These are phyloP conservation scores for Alternaria arbusti DNA, from an alignment of 2,329 filamentous ascomycete genomes.

Conservation along the genomic window DNA sequence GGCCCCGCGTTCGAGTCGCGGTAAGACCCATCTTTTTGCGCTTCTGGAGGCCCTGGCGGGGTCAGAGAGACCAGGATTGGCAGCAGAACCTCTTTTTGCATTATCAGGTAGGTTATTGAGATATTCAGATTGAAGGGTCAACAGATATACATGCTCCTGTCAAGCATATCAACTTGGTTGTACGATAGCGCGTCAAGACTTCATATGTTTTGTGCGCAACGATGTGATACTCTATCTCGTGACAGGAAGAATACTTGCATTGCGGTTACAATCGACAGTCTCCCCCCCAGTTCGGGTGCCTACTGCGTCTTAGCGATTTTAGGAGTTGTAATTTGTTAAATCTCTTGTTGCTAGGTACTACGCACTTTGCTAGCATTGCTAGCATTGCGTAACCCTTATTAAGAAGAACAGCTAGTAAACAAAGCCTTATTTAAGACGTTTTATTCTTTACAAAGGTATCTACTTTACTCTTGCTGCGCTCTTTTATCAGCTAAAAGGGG, in stretches of 20 bases:
- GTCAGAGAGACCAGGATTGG: background rate
- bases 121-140: background rate
- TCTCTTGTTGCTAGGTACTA: no score
- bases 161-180: background rate
- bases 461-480: no score
- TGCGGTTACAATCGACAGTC: background rate
- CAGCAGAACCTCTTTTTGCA: background rate
- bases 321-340: no score
- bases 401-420: no score
- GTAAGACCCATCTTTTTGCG: constrained; percentile 16
- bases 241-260: background rate
- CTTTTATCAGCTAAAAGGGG: no score
- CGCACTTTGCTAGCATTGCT: no score
- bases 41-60: background rate
- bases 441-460: no score
- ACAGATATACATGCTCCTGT: background rate
- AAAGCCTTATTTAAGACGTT: no score
- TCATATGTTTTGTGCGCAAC: background rate
- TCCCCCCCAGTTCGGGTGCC: no score
- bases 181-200: background rate
- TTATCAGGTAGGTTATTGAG: background rate
- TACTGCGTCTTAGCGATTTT: no score
- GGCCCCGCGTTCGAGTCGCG: constrained; percentile 42
- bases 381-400: no score
- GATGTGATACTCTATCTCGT: background rate